Evolutionary conservation across 176 grass and related monocot genomes (phyloP).

Genomic region (Ananas comosus): DNA sequence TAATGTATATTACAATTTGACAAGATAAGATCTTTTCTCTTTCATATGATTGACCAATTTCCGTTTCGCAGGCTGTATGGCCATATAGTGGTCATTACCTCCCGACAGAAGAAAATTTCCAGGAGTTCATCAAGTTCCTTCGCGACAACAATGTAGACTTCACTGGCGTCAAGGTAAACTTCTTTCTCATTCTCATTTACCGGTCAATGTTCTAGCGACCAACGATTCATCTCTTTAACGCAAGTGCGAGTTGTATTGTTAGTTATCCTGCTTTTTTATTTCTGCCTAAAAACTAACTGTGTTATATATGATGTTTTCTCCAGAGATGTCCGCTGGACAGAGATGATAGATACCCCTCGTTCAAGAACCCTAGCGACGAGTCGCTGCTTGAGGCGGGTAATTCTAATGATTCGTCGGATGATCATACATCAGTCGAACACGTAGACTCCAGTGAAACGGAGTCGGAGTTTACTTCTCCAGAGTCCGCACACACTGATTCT

Average conservation of each 20-base stretch:
- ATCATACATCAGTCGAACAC: background rate
- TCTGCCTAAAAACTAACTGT: background rate
- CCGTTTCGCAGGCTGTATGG: slow-evolving; percentile 62
- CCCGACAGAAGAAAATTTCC: slow-evolving; percentile 79
- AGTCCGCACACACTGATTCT: slow-evolving; percentile 10
- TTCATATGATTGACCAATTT: slow-evolving; percentile 15
- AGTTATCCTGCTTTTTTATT: background rate
- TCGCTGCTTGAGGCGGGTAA: background rate
- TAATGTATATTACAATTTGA: background rate
- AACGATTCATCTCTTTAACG: background rate
- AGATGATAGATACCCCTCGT: slow-evolving; percentile 54
- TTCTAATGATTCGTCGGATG: background rate
- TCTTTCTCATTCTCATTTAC: background rate
- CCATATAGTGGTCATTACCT: slow-evolving; percentile 92
- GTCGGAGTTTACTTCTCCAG: background rate
- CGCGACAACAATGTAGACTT: slow-evolving; percentile 44
- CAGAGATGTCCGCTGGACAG: slow-evolving; percentile 47
- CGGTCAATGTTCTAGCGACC: background rate
- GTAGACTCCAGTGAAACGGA: slow-evolving; percentile 17
- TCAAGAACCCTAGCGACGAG: slow-evolving; percentile 4
- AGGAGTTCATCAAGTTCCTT: slow-evolving; percentile 59
- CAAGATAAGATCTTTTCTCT: background rate
- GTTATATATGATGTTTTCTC: slow-evolving; percentile 13
- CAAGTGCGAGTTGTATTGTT: no score
- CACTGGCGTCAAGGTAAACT: slow-evolving; percentile 51